These are phyloP conservation scores for Metschnikowia similis DNA, from an alignment of 805 yeast genomes.

Conservation along the genomic window DNA sequence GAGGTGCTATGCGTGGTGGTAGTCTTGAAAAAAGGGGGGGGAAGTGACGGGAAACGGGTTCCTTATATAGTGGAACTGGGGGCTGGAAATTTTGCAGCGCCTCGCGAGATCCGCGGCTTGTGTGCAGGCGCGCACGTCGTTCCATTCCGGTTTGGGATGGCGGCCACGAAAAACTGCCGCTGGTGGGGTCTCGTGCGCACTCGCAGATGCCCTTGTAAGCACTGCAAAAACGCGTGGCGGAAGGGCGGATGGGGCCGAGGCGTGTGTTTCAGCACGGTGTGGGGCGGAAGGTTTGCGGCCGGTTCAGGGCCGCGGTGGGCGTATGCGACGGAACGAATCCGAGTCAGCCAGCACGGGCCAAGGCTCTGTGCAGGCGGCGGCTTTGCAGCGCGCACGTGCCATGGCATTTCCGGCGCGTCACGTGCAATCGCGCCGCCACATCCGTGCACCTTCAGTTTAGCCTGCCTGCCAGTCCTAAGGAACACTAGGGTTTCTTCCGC, in stretches of 20 bases:
- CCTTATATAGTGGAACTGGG: slow-evolving; percentile 2
- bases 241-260: no score
- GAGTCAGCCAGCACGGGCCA: background rate
- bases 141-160: no score
- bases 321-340: background rate
- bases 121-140: slow-evolving; percentile 5
- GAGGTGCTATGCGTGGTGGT: background rate
- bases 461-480: no score
- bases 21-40: background rate
- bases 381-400: slow-evolving; percentile 2
- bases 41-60: background rate
- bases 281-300: no score
- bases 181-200: no score
- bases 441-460: background rate
- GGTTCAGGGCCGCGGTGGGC: no score
- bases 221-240: no score
- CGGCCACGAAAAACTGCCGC: no score
- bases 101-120: background rate
- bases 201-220: no score
- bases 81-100: slow-evolving; percentile 1
- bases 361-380: background rate
- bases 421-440: background rate
- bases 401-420: background rate
- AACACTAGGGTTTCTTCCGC: no score
- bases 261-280: no score